Base-by-base conservation (phyloP, 805 yeast genomes). In the Wickerhamiella sorbophila region DNA sequence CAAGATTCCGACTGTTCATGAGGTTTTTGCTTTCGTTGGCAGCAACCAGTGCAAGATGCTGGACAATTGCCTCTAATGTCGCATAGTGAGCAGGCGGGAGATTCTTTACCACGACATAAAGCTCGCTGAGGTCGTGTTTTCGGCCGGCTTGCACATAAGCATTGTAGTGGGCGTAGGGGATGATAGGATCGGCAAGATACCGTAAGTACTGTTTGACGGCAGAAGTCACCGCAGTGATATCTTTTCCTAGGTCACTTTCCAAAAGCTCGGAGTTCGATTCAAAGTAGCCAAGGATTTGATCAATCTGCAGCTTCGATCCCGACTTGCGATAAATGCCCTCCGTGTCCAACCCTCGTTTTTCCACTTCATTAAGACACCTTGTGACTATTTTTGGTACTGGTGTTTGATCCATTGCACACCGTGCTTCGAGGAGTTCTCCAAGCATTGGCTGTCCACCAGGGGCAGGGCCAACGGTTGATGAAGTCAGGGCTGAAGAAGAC, bases 271-370 rank as follows among this genome's bases (percentile, higher is more conserved):
- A 50, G 10, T 62, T 63, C 21, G 51, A 48, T 39, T 59, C 67
- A 61, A 72, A 52, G 47, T 55, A 42, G 45, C 56, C 58, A 54
- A 62, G 60, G 52, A 68, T 56, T 50, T 68, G 46, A 46, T 71
- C 74, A 42, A 78, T 70, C 38, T 80, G 79, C 6, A 84, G 70
- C 47, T 77, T 71, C 4, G 84, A 81, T 1, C 95, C 98, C 36
- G 93, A 79, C 50, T 87, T 79, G 50, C 98, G 69, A 63, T 91
- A 91, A 29, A 91, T 71, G 6, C 98, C 98, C 60, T 87, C 97
- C 47, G 69, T 63, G 32, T 70, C 75, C 50, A 87, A 60, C 4
- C 94, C 95, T 44, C 84, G 66, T 5, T 56, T 55, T 61, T 88
- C 95, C 41, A 91, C 85, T 51, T 79, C 91, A 19, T 67, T 64